Percentiles rank a stretch among this genome's conserved stretches.
Evolutionary conservation across 768 basidiomycete species (phyloP).

Genomic region (Auriscalpium vulgare): DNA sequence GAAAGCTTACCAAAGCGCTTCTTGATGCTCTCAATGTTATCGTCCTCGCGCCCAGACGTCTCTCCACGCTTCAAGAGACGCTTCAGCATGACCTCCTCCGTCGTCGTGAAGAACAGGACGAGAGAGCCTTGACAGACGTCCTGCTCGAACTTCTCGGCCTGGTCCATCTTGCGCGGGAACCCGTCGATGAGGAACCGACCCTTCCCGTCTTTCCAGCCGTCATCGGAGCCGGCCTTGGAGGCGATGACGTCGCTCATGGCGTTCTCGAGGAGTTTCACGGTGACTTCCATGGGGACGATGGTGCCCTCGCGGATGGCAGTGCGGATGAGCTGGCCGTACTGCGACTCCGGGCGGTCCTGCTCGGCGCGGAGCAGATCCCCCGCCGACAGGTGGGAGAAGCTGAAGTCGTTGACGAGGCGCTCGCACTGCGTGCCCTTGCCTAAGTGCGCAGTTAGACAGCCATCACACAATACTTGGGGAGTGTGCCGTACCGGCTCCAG

Average conservation of each 20-base stretch:
- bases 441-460: slow-evolving; percentile 22
- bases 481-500: slow-evolving; percentile 71
- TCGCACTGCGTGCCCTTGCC: slow-evolving; percentile 96
- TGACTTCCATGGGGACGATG: slow-evolving; percentile 96
- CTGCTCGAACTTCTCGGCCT: slow-evolving; percentile 86
- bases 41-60: slow-evolving; percentile 93
- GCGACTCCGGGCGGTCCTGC: slow-evolving; percentile 77
- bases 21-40: slow-evolving; percentile 89
- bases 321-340: slow-evolving; percentile 78
- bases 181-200: slow-evolving; percentile 95
- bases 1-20: slow-evolving; percentile 82
- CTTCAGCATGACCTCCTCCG: slow-evolving; percentile 78
- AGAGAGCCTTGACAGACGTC: slow-evolving; percentile 73
- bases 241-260: slow-evolving; percentile 67
- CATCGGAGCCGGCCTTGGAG: slow-evolving; percentile 30
- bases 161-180: slow-evolving; percentile 98
- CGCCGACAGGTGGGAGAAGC: slow-evolving; percentile 94
- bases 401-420: slow-evolving; percentile 73
- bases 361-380: slow-evolving; percentile 97
- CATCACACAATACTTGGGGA: not conserved
- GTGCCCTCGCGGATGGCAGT: slow-evolving; percentile 84
- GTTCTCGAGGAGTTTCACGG: slow-evolving; percentile 89
- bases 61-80: slow-evolving; percentile 86
- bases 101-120: slow-evolving; percentile 82
- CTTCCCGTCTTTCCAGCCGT: slow-evolving; percentile 60